Evolutionary conservation across 192 early-diverging fungal species (phyloP), one percentile per base, ranked within the genome.

Genomic region (Chytriomyces confervae): DNA sequence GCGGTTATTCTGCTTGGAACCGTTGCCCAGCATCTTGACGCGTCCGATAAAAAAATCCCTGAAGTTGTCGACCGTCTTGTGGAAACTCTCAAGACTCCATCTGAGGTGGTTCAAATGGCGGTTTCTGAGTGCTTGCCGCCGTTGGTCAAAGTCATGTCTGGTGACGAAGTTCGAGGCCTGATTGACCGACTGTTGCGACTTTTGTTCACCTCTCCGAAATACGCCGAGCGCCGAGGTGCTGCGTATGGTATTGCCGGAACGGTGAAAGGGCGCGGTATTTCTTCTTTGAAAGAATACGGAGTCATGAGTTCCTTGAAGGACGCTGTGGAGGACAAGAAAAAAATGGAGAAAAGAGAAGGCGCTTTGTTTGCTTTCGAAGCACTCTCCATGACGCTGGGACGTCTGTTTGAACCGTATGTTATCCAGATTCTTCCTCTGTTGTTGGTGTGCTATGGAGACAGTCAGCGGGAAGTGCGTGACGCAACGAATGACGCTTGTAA

Each of bases 231-330:
- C 18, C 91, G 95, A 29, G 98, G 98, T 44, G 95, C 94, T 16
- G 98, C 98, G 3, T 99, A 95, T 76, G 98, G 98, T 61, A 78
- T 99, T 51, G 95, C 98, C 7, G 98, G 97, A 60, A 86, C 98
- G 36, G 90, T 97, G 63, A 95, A 96, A 79, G 97, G 97, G 3
- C 85, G 92, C 23, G 97, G 97, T 61, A 93, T 99, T 73, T 86
- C 88, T 36, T 86, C 94, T 18, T 85, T 99, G 44, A 97, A 96
- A 82, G 92, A 94, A 57, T 95, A 86, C 81, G 81, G 82, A 44
- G 84, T 99, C 48, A 95, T 99, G 87, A 83, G 83, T 36, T 83
- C 87, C 4, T 85, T 99, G 74, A 95, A 96, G 73, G 91, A 92
- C 23, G 91, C 89, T 18, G 84, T 94, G 74, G 92, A 95, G 72